A percentile compares a stretch with the other conserved stretches of the same genome.
phyloP scores from a whole-genome alignment of 257 asterid genomes.

The Capsicum chinense region DNA sequence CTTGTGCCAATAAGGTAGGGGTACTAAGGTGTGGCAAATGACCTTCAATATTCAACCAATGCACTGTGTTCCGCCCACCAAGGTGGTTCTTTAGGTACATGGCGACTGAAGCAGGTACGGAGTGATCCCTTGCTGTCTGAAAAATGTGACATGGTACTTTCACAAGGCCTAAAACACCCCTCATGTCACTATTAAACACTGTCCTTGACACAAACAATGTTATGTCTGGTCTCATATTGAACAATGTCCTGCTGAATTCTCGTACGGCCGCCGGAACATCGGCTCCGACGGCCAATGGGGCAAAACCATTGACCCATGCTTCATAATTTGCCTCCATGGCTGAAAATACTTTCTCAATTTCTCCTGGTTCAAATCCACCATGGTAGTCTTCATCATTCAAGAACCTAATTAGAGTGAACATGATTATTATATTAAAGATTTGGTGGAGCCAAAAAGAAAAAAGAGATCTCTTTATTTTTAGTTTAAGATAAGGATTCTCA shows the following conservation, averaged over 20 bases:
- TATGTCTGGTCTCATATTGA: constrained; percentile 95
- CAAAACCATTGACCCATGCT: constrained; percentile 93
- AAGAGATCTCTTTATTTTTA: neutral
- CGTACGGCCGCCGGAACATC: constrained; percentile 92
- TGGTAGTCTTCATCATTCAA: constrained; percentile 77
- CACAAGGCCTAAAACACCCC: constrained; percentile 79
- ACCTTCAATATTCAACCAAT: constrained; percentile 65
- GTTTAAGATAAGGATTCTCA: constrained; percentile 18
- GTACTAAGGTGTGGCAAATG: constrained; percentile 93
- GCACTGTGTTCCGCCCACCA: constrained; percentile 79
- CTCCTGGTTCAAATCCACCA: constrained; percentile 83
- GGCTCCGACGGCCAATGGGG: constrained; percentile 95
- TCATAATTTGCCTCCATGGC: constrained; percentile 91
- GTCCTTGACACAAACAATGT: constrained; percentile 72
- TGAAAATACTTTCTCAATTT: constrained; percentile 68
- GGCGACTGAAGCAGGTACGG: constrained; percentile 88
- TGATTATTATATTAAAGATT: neutral
- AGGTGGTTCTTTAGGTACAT: constrained; percentile 71
- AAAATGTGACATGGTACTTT: constrained; percentile 80
- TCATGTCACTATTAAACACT: constrained; percentile 72
- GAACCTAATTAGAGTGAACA: constrained; percentile 46
- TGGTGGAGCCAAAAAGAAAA: neutral
- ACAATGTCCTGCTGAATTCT: constrained; percentile 81
- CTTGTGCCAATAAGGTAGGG: constrained; percentile 78
- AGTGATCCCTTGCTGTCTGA: constrained; percentile 79